Base-by-base conservation (phyloP, 257 asterid genomes). In the Capsicum chinense region DNA sequence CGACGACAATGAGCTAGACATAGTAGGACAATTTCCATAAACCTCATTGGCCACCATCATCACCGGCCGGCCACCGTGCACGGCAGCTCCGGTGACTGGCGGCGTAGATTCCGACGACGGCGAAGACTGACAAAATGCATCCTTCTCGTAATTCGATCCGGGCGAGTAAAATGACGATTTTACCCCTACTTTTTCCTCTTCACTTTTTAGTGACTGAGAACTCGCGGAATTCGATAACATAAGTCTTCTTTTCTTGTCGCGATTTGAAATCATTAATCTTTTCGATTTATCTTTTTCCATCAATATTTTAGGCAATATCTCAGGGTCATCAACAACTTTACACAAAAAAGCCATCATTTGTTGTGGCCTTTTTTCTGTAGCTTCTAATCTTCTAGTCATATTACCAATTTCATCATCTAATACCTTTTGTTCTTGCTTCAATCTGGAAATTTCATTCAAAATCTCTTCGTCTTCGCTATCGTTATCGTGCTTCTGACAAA, bases 341-440 rank as follows among this genome's bases (percentile, higher is more conserved):
- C 89, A 87, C 81, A 95, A 64, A 89, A 95, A 95, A n/a, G 93
- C 86, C 97, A 94, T 91, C 96, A 95, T 88, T 54, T 94, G 97
- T 33, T 90, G 93, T 9, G 99, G 99, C n/a, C 98, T 85, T 60
- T 90, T 88, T 91, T 95, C 99, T 6, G 99, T 94, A 16, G 97
- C 93, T 86, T 95, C 97, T 0, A 95, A 87, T 88, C 99, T 86
- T 44, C 81, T 90, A 91, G 91, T 93, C 99, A 95, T 94, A 76
- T 85, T 87, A 9, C 88, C 89, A 10, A 95, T 88, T 85, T 93
- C 93, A 56, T 81, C 85, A 12, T 94, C 98, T 59, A 95, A 78
- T 37, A 80, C 87, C 85, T 85, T 89, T 66, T 95, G 99, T 69
- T 95, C 99, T 39, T 92, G 82, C 85, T 90, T 90, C 39, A 95